These are phyloP conservation scores for Mycena epipterygia DNA, from an alignment of 768 basidiomycete species.

Conservation along the genomic window DNA sequence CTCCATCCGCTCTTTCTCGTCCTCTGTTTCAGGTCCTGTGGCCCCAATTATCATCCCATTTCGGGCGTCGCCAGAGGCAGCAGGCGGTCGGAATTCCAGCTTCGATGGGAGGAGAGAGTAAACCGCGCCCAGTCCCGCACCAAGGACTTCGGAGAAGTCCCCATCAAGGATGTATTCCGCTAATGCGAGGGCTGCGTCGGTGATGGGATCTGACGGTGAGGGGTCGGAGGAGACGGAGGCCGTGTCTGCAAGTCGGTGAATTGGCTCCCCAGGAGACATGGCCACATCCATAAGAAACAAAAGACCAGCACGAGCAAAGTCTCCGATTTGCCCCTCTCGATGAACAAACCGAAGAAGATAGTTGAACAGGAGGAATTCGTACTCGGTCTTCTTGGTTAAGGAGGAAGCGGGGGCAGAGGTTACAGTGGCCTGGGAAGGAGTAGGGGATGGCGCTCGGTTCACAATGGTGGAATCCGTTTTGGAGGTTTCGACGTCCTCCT, in stretches of 20 bases:
- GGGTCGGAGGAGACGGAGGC: constrained; percentile 42
- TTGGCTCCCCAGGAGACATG: constrained; percentile 81
- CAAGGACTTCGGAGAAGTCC: constrained; percentile 98
- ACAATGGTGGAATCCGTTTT: constrained; percentile 31
- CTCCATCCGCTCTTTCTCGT: constrained; percentile 66
- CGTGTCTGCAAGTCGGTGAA: constrained; percentile 56
- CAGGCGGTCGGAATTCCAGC: constrained; percentile 73
- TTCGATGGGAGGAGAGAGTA: constrained; percentile 94
- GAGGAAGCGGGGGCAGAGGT: constrained; percentile 62
- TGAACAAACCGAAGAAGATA: constrained; percentile 96
- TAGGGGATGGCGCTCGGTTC: constrained; percentile 63
- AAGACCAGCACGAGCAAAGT: constrained; percentile 92
- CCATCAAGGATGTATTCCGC: constrained; percentile 96
- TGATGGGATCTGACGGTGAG: constrained; percentile 72
- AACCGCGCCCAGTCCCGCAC: constrained; percentile 92
- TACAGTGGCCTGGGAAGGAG: constrained; percentile 71
- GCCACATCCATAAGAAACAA: constrained; percentile 97
- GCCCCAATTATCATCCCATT: constrained; percentile 83
- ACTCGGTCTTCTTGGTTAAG: constrained; percentile 79
- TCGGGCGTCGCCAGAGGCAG: constrained; percentile 52
- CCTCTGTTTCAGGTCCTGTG: constrained; percentile 65
- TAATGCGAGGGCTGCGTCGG: constrained; percentile 87
- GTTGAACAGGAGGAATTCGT: constrained; percentile 96
- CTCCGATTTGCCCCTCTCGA: constrained; percentile 93
- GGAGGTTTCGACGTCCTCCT: constrained; percentile 58